Evolutionary conservation across 176 grass and related monocot genomes (phyloP), one percentile per base, ranked within the genome.

Genomic region (Tuctoria greenei): DNA sequence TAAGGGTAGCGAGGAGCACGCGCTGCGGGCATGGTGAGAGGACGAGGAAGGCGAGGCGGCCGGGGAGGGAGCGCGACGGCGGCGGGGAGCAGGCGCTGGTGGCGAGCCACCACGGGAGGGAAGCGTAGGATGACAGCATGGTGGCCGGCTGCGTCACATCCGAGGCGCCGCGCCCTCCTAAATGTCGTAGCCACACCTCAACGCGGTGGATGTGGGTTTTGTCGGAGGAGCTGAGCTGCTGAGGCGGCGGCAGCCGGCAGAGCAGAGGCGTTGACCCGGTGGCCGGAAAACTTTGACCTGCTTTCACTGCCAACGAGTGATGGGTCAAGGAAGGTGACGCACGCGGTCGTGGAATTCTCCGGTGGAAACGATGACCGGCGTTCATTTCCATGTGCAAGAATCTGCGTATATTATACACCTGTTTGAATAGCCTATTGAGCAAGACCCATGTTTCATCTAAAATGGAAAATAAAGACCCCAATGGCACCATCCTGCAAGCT

Each of bases 1-100:
- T 69, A 39, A 81, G 7, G 6, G 68, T 69, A 14, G 14, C 67
- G 21, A 79, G 66, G 56, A 88, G 75, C 24, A 35, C 34, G 70
- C 86, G 83, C 86, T 83, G 90, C n/a, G 86, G 79, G 66, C 83
- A 92, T 0, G 86, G 86, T 0, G 86, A 80, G n/a, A 86, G 80
- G 37, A 84, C 76, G 56, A 80, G 17, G 71, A 75, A 80, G 16
- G 62, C 77, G 63, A 80, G 71, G 80, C 12, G 71, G 59, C 34
- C 59, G 36, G 4, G 5, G 84, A 1, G 26, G 43, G 68, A 79
- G 72, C 57, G 67, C n/a, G 58, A 1, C 10, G 47, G 25, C 4
- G 61, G 62, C 12, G 73, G 18, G 6, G 82, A 39, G 82, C 82
- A 85, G 20, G 72, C 47, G 11, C 79, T 60, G 85, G 79, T 73